These are phyloP conservation scores for Fusarium subtropicale DNA, from an alignment of 2,329 filamentous ascomycete species.

Conservation along the genomic window DNA sequence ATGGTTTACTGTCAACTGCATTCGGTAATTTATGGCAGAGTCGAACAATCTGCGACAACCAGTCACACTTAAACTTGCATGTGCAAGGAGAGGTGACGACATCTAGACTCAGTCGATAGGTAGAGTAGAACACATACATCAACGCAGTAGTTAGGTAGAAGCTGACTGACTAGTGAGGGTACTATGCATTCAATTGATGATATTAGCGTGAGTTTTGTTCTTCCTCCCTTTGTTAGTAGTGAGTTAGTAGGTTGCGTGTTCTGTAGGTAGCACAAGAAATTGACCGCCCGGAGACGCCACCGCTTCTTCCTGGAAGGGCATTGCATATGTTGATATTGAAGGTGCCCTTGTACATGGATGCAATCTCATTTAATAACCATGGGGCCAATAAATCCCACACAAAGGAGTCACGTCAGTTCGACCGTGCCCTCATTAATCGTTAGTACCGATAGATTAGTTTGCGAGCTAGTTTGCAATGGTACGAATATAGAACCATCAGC, in stretches of 20 bases:
- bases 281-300: neutral
- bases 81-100: neutral
- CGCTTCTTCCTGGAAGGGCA: neutral
- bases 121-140: neutral
- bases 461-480: neutral
- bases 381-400: slow-evolving; percentile 25
- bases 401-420: slow-evolving; percentile 15
- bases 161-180: neutral
- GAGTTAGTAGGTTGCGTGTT: neutral
- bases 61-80: slow-evolving; percentile 22
- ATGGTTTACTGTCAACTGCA: slow-evolving; percentile 11
- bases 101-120: neutral
- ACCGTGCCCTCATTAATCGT: slow-evolving; percentile 16
- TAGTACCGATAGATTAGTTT: slow-evolving; percentile 1
- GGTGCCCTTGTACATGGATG: slow-evolving; percentile 20
- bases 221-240: neutral
- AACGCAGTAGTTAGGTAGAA: neutral
- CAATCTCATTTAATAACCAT: slow-evolving; percentile 16
- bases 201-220: neutral
- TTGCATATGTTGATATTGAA: slow-evolving; percentile 27
- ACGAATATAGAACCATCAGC: slow-evolving; percentile 10
- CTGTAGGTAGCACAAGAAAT: neutral
- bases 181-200: neutral
- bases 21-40: slow-evolving; percentile 26
- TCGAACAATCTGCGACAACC: slow-evolving; percentile 30